These are phyloP conservation scores for Penicillium cosmopolitanum DNA, from an alignment of 495 filamentous ascomycete species.

Conservation along the genomic window DNA sequence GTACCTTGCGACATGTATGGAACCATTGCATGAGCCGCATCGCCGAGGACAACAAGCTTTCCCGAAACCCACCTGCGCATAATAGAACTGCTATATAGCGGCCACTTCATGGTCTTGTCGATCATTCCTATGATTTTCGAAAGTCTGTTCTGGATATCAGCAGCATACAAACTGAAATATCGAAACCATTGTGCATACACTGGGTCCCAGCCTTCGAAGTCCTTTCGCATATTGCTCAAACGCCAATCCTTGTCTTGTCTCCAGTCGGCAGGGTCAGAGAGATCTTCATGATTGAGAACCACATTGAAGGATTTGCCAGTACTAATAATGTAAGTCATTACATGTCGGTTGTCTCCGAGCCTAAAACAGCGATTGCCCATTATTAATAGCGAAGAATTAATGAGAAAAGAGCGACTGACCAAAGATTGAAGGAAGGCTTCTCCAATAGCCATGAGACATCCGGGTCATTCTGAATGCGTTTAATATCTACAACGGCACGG, in stretches of 20 bases:
- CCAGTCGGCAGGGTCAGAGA: neutral
- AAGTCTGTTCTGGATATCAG: neutral
- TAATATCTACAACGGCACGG: conserved; percentile 39
- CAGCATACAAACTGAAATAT: no score
- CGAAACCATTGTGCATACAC: conserved; percentile 11
- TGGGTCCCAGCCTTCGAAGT: conserved; percentile 45
- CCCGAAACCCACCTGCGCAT: conserved; percentile 38
- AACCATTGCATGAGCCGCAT: conserved; percentile 54
- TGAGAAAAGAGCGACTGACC: conserved; percentile 18
- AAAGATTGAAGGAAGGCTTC: conserved; percentile 43
- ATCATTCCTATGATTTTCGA: conserved; percentile 36
- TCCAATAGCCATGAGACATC: conserved; percentile 41
- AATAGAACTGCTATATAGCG: conserved; percentile 29
- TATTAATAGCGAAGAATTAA: neutral
- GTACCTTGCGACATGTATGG: conserved; percentile 47
- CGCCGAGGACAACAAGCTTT: conserved; percentile 43
- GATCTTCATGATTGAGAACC: conserved; percentile 31
- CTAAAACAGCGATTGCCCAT: conserved; percentile 1
- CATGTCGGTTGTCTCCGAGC: conserved; percentile 39
- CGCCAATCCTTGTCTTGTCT: neutral
- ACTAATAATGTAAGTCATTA: conserved; percentile 52
- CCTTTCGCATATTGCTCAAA: conserved; percentile 36
- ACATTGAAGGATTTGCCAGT: conserved; percentile 50
- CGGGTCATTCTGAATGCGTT: conserved; percentile 35
- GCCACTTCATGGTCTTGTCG: conserved; percentile 41